Evolutionary conservation across 2,329 filamentous ascomycete genomes (phyloP), one percentile per base, ranked within the genome.

Genomic region (Bimuria novae-zelandiae): DNA sequence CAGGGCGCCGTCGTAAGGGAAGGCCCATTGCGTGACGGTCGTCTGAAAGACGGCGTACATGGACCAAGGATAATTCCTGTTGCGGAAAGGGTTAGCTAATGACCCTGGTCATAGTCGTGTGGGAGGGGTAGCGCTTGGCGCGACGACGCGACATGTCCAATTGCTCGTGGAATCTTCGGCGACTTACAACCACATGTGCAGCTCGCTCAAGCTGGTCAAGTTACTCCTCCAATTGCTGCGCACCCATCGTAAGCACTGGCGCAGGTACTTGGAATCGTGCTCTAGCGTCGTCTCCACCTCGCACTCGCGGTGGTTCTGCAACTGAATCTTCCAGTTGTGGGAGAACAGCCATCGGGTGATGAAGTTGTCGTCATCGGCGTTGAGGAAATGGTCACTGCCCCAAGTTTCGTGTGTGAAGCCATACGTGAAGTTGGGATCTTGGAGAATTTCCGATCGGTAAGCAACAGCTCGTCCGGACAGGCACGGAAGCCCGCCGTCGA

Each of bases 181-280:
- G 57, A 72, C 91, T 87, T 83, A 96, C 92, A 78, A 86, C 86
- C 89, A 91, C 68, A 97, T 90, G 69, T 91, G 84, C 70, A 88
- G 81, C 76, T 97, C 93, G 59, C 85, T 84, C 60, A 97, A 82
- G 74, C 91, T 97, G 47, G 91, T 97, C 75, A 91, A 87, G 75
- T 97, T 97, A 79, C 92, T 96, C 70, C 93, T 84, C 93, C 93
- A 97, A 76, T 97, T 97, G 80, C 92, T 97, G 68, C 93, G 87
- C 37, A 94, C 92, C 93, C 93, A 97, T 42, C 93, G 85, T 41
- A 93, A 85, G 76, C 93, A 97, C 76, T 97, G 93, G 71, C 90
- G 93, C 59, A 97, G 79, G 70, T 96, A 97, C 69, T 92, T 95
- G 51, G 83, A 80, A 70, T 92, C 89, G 72, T 93, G 89, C 75